Evolutionary conservation across 73 alveolate species (phyloP), one percentile per base, ranked within the genome.

Genomic region (Paramecium sonneborni): DNA sequence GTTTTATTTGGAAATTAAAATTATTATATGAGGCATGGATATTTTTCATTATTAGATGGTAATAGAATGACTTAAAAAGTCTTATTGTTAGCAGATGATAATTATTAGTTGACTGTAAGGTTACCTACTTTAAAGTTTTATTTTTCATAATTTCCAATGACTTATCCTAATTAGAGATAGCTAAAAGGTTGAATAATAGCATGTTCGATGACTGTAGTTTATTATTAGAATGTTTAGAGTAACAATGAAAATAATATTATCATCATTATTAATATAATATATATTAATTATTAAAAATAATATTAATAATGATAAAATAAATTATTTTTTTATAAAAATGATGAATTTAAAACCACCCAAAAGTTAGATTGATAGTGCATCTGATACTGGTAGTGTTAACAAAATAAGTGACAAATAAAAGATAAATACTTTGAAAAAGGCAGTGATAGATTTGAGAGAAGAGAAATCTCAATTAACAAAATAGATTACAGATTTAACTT

Each of bases 381-480:
- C 90, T 15, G 90, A 79, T 43, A 24, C 1, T 39, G 90, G 90
- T 1, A 79, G 90, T 79, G 26, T 26, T 23, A 44, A 32, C 5
- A 21, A 23, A 43, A 62, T 30, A 5, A 43, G 48, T 39, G 90
- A 79, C 10, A 79, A 79, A 79, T 1, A 79, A 62, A 79, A 46
- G 43, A 46, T 79, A 20, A 44, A 38, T 12, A 79, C 55, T 18
- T 56, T 79, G 3, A 79, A 79, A 79, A 79, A 79, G 72, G 90
- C 76, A 1, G 90, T 79, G 8, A 24, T 79, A 44, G 90, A 79
- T 11, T 44, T 79, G 12, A 79, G 90, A 12, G 90, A 79, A 24
- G 41, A 38, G n/a, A 79, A 39, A 79, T 11, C 23, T 10, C 20
- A 79, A 20, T 44, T 43, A 23, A 32, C 5, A 9, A 79, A 39